A percentile compares a stretch with the other conserved stretches of the same genome.
Evolutionary conservation across 441 rosid genomes (phyloP).

Genomic region (Lepidium campestre): DNA sequence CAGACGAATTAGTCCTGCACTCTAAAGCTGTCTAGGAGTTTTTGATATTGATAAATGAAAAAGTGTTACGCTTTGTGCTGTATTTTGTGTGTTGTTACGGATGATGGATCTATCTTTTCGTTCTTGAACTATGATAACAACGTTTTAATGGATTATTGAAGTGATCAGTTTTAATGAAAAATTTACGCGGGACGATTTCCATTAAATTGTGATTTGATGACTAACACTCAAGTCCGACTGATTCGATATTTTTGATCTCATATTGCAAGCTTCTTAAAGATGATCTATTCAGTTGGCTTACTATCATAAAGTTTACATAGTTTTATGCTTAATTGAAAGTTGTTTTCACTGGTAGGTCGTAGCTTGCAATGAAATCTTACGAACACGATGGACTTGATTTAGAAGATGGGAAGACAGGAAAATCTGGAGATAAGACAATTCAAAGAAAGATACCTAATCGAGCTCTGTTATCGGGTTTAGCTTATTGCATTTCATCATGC

Average conservation of each 20-base stretch:
- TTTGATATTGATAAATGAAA: not conserved
- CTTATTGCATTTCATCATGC: conserved; percentile 94
- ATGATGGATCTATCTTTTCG: not conserved
- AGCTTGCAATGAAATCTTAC: conserved; percentile 47
- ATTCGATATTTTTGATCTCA: not conserved
- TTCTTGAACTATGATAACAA: not conserved
- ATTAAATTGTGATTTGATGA: not conserved
- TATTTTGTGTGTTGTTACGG: not conserved
- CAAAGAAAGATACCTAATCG: conserved; percentile 56
- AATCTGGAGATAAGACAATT: conserved; percentile 49
- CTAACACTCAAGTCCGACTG: not conserved
- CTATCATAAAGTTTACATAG: not conserved
- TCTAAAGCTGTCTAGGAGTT: not conserved
- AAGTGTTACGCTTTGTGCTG: not conserved
- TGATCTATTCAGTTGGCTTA: not conserved
- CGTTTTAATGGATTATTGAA: not conserved
- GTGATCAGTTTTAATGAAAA: not conserved
- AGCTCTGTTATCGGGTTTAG: conserved; percentile 84
- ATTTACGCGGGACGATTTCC: not conserved
- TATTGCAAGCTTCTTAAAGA: not conserved
- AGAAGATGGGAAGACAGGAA: conserved; percentile 76
- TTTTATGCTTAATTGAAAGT: not conserved
- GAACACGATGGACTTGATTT: conserved; percentile 63
- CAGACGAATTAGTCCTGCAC: not conserved
- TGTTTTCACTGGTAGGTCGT: conserved; percentile 35